These are phyloP conservation scores for Exophiala sp. DNA, from an alignment of 2,329 filamentous ascomycete genomes.

Conservation along the genomic window DNA sequence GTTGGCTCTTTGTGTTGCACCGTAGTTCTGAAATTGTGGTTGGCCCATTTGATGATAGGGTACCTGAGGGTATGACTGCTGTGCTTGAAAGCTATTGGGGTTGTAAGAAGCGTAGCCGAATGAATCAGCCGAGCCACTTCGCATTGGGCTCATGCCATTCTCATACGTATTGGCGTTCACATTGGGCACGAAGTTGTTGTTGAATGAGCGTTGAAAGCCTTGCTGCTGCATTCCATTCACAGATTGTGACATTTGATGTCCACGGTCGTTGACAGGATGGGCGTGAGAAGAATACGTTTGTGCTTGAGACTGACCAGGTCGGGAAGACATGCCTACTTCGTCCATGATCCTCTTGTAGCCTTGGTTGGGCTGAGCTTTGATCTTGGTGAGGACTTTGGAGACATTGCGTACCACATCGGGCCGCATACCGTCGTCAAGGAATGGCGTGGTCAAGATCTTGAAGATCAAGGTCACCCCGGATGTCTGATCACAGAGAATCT, in stretches of 20 bases:
- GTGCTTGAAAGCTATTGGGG: conserved; percentile 35
- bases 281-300: conserved; percentile 40
- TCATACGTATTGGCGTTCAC: conserved; percentile 38
- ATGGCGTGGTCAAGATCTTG: conserved; percentile 95
- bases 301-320: conserved; percentile 31
- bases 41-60: conserved; percentile 43
- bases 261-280: conserved; percentile 39
- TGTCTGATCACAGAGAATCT: conserved; percentile 84
- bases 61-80: conserved; percentile 38
- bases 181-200: conserved; percentile 37
- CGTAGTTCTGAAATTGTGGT: conserved; percentile 57
- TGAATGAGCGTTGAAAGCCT: conserved; percentile 42
- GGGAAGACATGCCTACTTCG: conserved; percentile 79
- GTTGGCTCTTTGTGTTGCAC: conserved; percentile 43
- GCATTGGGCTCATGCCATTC: conserved; percentile 34
- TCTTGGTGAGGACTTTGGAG: conserved; percentile 77
- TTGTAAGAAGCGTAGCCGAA: conserved; percentile 40
- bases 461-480: conserved; percentile 96
- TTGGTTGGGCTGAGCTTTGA: conserved; percentile 91
- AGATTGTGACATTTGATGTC: conserved; percentile 42
- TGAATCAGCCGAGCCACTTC: conserved; percentile 35
- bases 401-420: conserved; percentile 87
- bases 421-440: conserved; percentile 90
- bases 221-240: conserved; percentile 30
- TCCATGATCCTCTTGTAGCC: conserved; percentile 99